Evolutionary conservation across 1,284 basidiomycete genomes (phyloP).

Genomic region (Coniferiporia weirii): DNA sequence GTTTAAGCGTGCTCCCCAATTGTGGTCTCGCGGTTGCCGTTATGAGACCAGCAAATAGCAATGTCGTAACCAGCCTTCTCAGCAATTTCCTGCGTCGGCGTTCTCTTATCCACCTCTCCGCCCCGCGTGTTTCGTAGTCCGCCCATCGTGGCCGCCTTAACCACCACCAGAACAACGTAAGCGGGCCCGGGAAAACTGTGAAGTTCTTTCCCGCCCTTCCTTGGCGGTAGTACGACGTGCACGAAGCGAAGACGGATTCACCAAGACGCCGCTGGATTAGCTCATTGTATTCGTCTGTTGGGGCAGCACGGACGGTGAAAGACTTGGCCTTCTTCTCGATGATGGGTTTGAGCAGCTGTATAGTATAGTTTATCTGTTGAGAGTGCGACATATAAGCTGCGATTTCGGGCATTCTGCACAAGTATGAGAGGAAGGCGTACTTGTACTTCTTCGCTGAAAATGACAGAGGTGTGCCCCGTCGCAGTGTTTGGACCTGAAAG

Average conservation of each 20-base stretch:
- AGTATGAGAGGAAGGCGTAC: neutral
- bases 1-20: too few species aligned
- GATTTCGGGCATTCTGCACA: too few species aligned
- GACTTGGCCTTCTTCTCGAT: conserved; percentile 24
- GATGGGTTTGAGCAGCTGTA: conserved; percentile 29
- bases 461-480: conserved; percentile 28
- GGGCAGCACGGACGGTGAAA: conserved; percentile 24
- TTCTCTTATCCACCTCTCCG: conserved; percentile 23
- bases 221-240: conserved; percentile 26
- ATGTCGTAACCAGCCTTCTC: neutral
- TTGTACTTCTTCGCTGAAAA: conserved; percentile 30
- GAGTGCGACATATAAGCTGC: neutral
- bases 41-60: neutral
- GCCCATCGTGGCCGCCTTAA: conserved; percentile 25
- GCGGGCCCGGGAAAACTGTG: conserved; percentile 27
- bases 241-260: conserved; percentile 24
- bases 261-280: conserved; percentile 23
- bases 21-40: too few species aligned
- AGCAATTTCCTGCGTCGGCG: neutral
- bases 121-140: conserved; percentile 23
- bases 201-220: conserved; percentile 26
- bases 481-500: conserved; percentile 27
- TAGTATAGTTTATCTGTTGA: conserved; percentile 22
- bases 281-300: conserved; percentile 27
- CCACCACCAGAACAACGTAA: conserved; percentile 29